Percentiles rank a stretch among this genome's conserved stretches.
Conservation (phyloP, 2,329 filamentous ascomycete genomes). For the Alternaria sp. region DNA sequence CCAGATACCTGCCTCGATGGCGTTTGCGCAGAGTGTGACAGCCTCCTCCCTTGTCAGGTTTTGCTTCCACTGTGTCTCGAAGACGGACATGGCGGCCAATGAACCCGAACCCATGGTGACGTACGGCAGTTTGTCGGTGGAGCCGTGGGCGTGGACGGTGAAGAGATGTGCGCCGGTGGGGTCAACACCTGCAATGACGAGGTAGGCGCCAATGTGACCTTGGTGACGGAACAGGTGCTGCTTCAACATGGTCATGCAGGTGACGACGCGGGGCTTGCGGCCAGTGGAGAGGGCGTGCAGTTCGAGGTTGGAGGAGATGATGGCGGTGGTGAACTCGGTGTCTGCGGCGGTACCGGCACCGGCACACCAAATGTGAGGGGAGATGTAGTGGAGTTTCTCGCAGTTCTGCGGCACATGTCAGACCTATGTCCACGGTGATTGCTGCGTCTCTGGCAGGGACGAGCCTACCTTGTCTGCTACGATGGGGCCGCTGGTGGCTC, state of each 20-base stretch:
- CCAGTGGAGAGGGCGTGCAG: slow-evolving; percentile 95
- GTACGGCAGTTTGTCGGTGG: slow-evolving; percentile 97
- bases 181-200: slow-evolving; percentile 95
- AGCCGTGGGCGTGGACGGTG: slow-evolving; percentile 98
- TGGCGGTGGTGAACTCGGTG: slow-evolving; percentile 97
- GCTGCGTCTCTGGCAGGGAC: slow-evolving; percentile 1
- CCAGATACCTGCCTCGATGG: slow-evolving; percentile 96
- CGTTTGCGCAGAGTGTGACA: slow-evolving; percentile 82
- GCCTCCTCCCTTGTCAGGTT: slow-evolving; percentile 79
- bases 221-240: slow-evolving; percentile 99
- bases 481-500: slow-evolving; percentile 96
- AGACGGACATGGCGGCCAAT: slow-evolving; percentile 95
- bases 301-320: slow-evolving; percentile 98
- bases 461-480: slow-evolving; percentile 87
- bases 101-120: slow-evolving; percentile 99
- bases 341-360: slow-evolving; percentile 97
- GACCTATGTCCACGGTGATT: neutral
- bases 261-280: slow-evolving; percentile 95
- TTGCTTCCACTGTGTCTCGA: slow-evolving; percentile 94
- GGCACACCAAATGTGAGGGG: slow-evolving; percentile 98
- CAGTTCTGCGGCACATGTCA: slow-evolving; percentile 72
- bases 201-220: slow-evolving; percentile 96
- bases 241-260: slow-evolving; percentile 99
- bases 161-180: slow-evolving; percentile 95
- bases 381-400: slow-evolving; percentile 99